Evolutionary conservation across 805 yeast genomes (phyloP).

Genomic region (Candida andamanensis): DNA sequence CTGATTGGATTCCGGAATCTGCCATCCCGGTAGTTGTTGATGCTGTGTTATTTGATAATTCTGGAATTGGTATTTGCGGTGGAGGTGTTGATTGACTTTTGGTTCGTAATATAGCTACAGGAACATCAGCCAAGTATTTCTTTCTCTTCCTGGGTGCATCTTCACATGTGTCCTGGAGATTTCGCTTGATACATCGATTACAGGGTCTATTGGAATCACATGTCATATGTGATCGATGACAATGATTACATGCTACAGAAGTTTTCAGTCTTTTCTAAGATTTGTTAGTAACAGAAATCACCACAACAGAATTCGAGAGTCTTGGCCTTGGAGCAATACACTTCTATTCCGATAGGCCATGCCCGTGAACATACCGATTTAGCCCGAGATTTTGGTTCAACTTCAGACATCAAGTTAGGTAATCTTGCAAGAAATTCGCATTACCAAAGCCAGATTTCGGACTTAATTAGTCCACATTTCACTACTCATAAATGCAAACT

Average conservation of each 20-base stretch:
- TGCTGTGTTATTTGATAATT: background rate
- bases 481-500: no score
- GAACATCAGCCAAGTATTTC: conserved; percentile 70
- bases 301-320: no score
- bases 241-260: conserved; percentile 82
- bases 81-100: conserved; percentile 1
- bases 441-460: no score
- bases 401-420: no score
- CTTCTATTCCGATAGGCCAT: no score
- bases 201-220: conserved; percentile 88
- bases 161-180: conserved; percentile 62
- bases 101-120: conserved; percentile 11
- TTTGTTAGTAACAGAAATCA: no score
- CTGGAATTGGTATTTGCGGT: background rate
- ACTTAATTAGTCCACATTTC: no score
- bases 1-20: no score
- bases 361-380: no score
- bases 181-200: conserved; percentile 66
- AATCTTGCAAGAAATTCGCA: no score
- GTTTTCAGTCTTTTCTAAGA: conserved; percentile 57
- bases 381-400: no score
- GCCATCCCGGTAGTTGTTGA: background rate
- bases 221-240: conserved; percentile 87
- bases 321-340: no score
- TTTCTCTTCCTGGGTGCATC: conserved; percentile 88